phyloP scores from a whole-genome alignment of 371 early-diverging fungal species.

The Synchytrium microbalum region DNA sequence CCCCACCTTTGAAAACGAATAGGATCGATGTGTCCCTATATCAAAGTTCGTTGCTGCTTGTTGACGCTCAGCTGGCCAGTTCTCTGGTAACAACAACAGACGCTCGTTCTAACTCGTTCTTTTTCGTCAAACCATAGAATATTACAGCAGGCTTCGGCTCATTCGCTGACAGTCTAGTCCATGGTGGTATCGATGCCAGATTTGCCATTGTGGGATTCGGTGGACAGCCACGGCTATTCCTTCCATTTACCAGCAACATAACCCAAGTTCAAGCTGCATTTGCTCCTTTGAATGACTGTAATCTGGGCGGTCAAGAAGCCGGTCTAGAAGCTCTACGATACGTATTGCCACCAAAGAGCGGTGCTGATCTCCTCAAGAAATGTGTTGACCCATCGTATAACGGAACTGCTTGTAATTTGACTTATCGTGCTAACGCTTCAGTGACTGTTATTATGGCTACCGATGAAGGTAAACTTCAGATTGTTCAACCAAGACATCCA shows the following conservation, averaged over 20 bases:
- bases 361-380: constrained; percentile 15
- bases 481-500: no score
- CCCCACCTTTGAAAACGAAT: no score
- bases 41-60: no score
- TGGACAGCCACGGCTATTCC: constrained; percentile 19
- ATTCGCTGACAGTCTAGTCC: constrained; percentile 17
- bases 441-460: constrained; percentile 29
- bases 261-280: background rate
- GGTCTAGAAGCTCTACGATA: constrained; percentile 20
- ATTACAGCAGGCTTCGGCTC: constrained; percentile 13
- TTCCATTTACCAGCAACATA: constrained; percentile 13
- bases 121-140: no score
- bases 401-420: constrained; percentile 15
- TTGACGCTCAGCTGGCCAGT: no score
- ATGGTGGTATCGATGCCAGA: constrained; percentile 18
- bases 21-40: no score
- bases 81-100: no score
- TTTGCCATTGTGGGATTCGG: constrained; percentile 28
- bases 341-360: constrained; percentile 18
- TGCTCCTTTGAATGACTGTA: background rate
- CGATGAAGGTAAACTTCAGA: no score
- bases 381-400: constrained; percentile 4
- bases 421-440: constrained; percentile 16
- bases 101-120: no score
- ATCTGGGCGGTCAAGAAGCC: background rate